These are phyloP conservation scores for Metschnikowia drakensbergensis DNA, from an alignment of 805 yeast genomes.

Conservation along the genomic window DNA sequence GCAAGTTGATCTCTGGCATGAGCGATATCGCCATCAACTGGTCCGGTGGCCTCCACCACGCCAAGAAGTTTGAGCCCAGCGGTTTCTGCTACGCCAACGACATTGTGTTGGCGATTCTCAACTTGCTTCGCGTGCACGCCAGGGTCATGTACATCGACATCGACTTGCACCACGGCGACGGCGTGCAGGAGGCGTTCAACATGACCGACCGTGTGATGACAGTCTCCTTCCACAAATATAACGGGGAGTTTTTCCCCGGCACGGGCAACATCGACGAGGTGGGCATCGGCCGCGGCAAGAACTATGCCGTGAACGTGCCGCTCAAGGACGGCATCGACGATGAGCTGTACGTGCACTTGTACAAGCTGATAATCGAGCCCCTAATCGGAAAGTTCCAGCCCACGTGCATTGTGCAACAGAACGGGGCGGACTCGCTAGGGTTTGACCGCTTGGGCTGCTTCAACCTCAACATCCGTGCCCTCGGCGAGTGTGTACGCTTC, in stretches of 20 bases:
- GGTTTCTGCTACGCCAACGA: conserved; percentile 96
- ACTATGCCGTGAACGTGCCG: conserved; percentile 88
- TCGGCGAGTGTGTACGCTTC: conserved; percentile 91
- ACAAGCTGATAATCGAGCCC: conserved; percentile 87
- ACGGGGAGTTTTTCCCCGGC: conserved; percentile 95
- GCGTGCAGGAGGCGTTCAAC: conserved; percentile 96
- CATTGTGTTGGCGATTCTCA: conserved; percentile 83
- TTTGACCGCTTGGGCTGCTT: conserved; percentile 93
- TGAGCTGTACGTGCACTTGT: conserved; percentile 68
- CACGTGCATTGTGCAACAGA: conserved; percentile 88
- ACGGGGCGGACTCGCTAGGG: conserved; percentile 95
- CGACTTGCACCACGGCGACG: conserved; percentile 96
- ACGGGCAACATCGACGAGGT: conserved; percentile 89
- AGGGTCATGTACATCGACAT: conserved; percentile 91
- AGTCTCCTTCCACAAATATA: conserved; percentile 88
- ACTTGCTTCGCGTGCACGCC: conserved; percentile 82
- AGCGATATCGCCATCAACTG: conserved; percentile 94
- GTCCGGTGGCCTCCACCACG: conserved; percentile 97
- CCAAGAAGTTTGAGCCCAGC: conserved; percentile 88
- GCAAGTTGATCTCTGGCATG: conserved; percentile 77
- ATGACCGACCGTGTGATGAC: conserved; percentile 96
- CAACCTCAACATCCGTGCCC: conserved; percentile 86
- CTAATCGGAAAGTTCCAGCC: conserved; percentile 89
- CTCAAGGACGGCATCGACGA: conserved; percentile 94
- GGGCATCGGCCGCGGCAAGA: conserved; percentile 86